Evolutionary conservation across 495 filamentous ascomycete genomes (phyloP), one percentile per base, ranked within the genome.

Genomic region (Sabuloglossum arenarium): DNA sequence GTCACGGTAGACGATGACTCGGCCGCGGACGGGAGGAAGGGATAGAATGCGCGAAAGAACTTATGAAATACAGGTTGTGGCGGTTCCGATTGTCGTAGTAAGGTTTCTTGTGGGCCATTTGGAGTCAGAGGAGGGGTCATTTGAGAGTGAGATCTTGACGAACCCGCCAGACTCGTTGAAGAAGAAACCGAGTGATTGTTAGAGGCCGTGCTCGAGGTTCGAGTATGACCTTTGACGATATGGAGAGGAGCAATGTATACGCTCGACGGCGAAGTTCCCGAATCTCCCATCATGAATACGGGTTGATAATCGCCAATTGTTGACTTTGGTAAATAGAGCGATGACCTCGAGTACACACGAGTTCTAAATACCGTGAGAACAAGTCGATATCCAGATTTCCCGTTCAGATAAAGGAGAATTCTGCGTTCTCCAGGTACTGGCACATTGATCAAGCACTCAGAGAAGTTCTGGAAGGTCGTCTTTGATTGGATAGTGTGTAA

Each of bases 11-110:
- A 75, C 14, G 76, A 74, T 10, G 73, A 80, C 53, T 86, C 82
- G 52, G 81, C 74, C 63, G 81, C 79, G 32, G 73, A 78, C 14
- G 89, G 87, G 45, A 93, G 82, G 64, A 94, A 99, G 21, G 86
- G 85, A 66, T 93, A 94, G 65, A 91, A 93, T n/a, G 91, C 93
- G 60, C 91, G 85, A 24, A 97, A 74, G 62, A 93, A 99, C 69
- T 88, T 91, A 71, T 94, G 87, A 65, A 96, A 97, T 56, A 88
- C 73, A 27, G 79, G 74, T 56, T 79, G 69, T 21, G 71, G 51
- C 9, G 25, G 46, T n/a, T 54, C 34, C 27, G 30, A 28, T n/a
- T 54, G 53, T 16, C 30, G 53, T n/a, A 54, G 29, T 37, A 43
- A 16, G 8, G 47, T 51, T 29, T 54, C 53, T 27, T 54, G 53